Conservation (phyloP, 805 yeast genomes). For the Pichia sporocuriosa region DNA sequence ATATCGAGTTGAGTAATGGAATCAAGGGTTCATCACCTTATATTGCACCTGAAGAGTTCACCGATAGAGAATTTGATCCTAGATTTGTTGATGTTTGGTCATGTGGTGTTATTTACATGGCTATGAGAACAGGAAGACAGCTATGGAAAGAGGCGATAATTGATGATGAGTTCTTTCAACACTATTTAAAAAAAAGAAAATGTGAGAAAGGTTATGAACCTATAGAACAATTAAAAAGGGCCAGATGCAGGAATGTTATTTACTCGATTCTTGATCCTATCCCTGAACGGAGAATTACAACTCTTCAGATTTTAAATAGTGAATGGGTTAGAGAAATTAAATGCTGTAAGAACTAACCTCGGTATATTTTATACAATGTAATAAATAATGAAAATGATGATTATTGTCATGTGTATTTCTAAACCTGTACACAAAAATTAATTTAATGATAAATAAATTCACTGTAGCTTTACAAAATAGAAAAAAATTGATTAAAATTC, state of each 20-base stretch:
- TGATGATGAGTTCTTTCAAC: slow-evolving; percentile 74
- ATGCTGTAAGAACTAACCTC: slow-evolving; percentile 45
- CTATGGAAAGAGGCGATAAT: slow-evolving; percentile 80
- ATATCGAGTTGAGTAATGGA: slow-evolving; percentile 64
- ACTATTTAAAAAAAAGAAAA: slow-evolving; percentile 71
- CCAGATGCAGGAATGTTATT: slow-evolving; percentile 86
- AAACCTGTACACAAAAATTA: no score
- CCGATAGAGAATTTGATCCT: slow-evolving; percentile 63
- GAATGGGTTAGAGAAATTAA: slow-evolving; percentile 94
- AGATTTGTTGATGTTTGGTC: slow-evolving; percentile 86
- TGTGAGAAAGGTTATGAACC: slow-evolving; percentile 88
- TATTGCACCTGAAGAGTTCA: slow-evolving; percentile 85
- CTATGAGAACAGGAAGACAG: slow-evolving; percentile 91
- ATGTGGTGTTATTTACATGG: slow-evolving; percentile 88
- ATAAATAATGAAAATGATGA: no score
- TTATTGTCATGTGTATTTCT: no score
- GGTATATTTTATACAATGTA: no score
- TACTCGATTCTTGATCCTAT: slow-evolving; percentile 91
- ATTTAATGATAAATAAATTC: no score
- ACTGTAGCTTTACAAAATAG: no score
- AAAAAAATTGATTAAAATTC: no score
- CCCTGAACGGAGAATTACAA: slow-evolving; percentile 80
- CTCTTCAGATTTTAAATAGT: slow-evolving; percentile 78
- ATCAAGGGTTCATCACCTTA: slow-evolving; percentile 84
- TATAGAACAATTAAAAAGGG: slow-evolving; percentile 75